Conservation (phyloP, 192 early-diverging fungal species). For the Coemansia sp. region DNA sequence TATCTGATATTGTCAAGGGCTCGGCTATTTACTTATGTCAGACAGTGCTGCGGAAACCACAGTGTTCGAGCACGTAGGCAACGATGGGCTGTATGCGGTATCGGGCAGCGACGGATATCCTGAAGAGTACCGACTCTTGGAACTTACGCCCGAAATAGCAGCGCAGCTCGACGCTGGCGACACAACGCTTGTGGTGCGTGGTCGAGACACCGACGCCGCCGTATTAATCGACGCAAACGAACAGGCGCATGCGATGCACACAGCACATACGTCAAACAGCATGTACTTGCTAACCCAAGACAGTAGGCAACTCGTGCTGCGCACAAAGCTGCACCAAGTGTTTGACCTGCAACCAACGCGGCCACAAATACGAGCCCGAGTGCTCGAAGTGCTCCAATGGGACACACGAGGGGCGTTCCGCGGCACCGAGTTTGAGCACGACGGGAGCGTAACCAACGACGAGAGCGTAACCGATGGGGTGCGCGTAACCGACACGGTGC, state of each 20-base stretch:
- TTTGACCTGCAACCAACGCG: constrained; percentile 41
- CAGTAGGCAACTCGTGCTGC: constrained; percentile 15
- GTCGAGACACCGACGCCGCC: constrained; percentile 36
- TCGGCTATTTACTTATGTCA: constrained; percentile 15
- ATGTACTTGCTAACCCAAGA: constrained; percentile 32
- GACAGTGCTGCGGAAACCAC: background rate
- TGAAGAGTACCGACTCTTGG: constrained; percentile 40
- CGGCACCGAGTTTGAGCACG: constrained; percentile 41
- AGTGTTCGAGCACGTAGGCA: background rate
- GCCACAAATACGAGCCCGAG: constrained; percentile 34
- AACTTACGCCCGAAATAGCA: constrained; percentile 36
- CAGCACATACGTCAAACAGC: constrained; percentile 51
- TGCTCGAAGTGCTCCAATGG: constrained; percentile 36
- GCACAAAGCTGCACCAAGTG: constrained; percentile 43
- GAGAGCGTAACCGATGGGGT: background rate
- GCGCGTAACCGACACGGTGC: constrained; percentile 17
- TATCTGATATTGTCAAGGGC: constrained; percentile 1
- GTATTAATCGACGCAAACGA: constrained; percentile 31
- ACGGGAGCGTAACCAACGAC: background rate
- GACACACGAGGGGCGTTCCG: constrained; percentile 43
- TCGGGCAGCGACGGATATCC: constrained; percentile 49
- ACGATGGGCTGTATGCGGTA: background rate
- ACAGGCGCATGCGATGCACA: constrained; percentile 34
- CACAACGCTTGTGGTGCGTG: constrained; percentile 19
- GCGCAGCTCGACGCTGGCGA: constrained; percentile 31